Percentiles rank a stretch among this genome's conserved stretches.
Evolutionary conservation across 768 basidiomycete species (phyloP).

Genomic region (Amanita molliuscula): DNA sequence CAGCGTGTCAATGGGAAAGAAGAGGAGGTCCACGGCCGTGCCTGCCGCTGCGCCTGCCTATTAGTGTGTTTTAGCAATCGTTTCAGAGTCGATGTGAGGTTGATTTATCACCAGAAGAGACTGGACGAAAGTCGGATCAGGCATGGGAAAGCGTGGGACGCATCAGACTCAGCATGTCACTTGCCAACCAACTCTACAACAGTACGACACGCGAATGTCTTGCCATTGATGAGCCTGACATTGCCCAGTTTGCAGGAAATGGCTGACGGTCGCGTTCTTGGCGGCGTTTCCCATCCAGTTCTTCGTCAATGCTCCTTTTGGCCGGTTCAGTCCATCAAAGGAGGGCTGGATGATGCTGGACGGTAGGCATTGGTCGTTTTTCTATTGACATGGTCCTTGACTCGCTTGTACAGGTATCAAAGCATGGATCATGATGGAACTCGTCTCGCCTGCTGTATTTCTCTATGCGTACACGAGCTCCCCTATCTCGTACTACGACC

Average conservation of each 20-base stretch:
- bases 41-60: slow-evolving; percentile 90
- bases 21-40: slow-evolving; percentile 86
- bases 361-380: slow-evolving; percentile 19
- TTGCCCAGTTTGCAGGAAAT: slow-evolving; percentile 25
- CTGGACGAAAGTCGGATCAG: slow-evolving; percentile 29
- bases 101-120: slow-evolving; percentile 31
- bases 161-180: no score
- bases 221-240: neutral
- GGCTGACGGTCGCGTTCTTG: slow-evolving; percentile 32
- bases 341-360: slow-evolving; percentile 44
- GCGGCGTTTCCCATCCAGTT: slow-evolving; percentile 28
- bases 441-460: slow-evolving; percentile 50
- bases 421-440: slow-evolving; percentile 76
- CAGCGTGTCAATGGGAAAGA: slow-evolving; percentile 95
- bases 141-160: neutral
- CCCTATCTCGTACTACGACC: slow-evolving; percentile 31
- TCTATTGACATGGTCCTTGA: neutral
- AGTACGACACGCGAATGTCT: neutral
- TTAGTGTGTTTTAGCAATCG: neutral
- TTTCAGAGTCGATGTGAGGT: neutral
- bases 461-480: slow-evolving; percentile 35
- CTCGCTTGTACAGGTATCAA: slow-evolving; percentile 15
- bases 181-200: neutral
- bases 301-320: slow-evolving; percentile 69
- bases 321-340: slow-evolving; percentile 51